Percentiles rank a stretch among this genome's conserved stretches.
Evolutionary conservation across 148 eudicot genomes (phyloP).

Genomic region (Polygonum maritimum): DNA sequence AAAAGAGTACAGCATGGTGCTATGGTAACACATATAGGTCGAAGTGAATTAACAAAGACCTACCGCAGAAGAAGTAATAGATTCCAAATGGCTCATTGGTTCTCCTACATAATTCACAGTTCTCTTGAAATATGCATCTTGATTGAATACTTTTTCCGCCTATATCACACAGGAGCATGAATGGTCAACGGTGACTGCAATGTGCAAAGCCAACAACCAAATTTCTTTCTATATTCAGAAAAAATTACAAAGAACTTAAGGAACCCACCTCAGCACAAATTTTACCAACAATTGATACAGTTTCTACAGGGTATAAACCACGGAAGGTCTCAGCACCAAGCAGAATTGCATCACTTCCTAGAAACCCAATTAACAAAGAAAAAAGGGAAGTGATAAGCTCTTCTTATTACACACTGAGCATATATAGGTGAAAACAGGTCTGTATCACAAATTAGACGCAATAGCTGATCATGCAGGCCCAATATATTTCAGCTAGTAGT

Average conservation of each 20-base stretch:
- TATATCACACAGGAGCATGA: slow-evolving; percentile 10
- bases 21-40: background rate
- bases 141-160: slow-evolving; percentile 45
- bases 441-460: background rate
- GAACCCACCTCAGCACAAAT: slow-evolving; percentile 81
- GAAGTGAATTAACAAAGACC: background rate
- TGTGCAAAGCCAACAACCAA: background rate
- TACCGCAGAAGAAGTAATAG: slow-evolving; percentile 46
- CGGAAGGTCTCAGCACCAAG: slow-evolving; percentile 96
- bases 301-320: slow-evolving; percentile 85
- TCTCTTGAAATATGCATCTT: slow-evolving; percentile 37
- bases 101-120: slow-evolving; percentile 39
- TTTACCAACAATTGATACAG: slow-evolving; percentile 74
- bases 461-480: background rate
- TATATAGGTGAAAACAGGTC: background rate
- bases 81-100: slow-evolving; percentile 40
- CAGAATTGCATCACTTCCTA: slow-evolving; percentile 95
- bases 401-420: background rate
- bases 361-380: slow-evolving; percentile 11
- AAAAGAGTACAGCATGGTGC: background rate
- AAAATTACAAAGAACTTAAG: background rate
- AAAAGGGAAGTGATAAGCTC: background rate
- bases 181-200: background rate
- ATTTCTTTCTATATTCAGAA: background rate
- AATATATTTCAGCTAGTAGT: background rate